Evolutionary conservation across 148 eudicot species (phyloP).

Genomic region (Rhododendron simsii): DNA sequence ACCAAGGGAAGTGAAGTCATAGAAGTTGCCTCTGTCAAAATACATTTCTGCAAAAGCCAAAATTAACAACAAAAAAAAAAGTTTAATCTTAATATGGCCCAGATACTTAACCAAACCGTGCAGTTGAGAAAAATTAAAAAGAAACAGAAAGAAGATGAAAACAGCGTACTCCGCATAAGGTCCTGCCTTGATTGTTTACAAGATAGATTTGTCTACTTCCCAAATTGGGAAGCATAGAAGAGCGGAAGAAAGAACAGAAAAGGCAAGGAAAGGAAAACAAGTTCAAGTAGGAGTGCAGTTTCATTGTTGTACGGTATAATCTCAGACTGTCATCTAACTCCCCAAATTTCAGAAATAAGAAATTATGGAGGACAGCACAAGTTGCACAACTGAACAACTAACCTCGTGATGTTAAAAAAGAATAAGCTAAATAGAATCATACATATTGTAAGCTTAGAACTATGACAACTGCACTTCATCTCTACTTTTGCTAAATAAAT

Average conservation of each 20-base stretch:
- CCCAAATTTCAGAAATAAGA: not conserved
- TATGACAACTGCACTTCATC: not conserved
- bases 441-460: not conserved
- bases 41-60: conserved; percentile 91
- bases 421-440: not conserved
- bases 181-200: not conserved
- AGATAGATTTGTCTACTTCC: not conserved
- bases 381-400: not conserved
- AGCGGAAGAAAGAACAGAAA: not conserved
- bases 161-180: not conserved
- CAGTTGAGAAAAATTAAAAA: not conserved
- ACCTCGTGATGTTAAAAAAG: not conserved
- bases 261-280: not conserved
- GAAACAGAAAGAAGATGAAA: not conserved
- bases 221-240: not conserved
- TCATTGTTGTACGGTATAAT: not conserved
- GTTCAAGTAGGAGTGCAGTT: not conserved
- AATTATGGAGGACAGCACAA: not conserved
- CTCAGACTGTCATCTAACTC: not conserved
- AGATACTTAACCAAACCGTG: not conserved
- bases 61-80: conserved; percentile 26
- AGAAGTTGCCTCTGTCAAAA: conserved; percentile 90
- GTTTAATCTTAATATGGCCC: conserved; percentile 59
- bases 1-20: conserved; percentile 98
- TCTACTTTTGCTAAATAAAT: not conserved